Evolutionary conservation across 495 filamentous ascomycete genomes (phyloP).

Genomic region (Penicillium dipodomyicola): DNA sequence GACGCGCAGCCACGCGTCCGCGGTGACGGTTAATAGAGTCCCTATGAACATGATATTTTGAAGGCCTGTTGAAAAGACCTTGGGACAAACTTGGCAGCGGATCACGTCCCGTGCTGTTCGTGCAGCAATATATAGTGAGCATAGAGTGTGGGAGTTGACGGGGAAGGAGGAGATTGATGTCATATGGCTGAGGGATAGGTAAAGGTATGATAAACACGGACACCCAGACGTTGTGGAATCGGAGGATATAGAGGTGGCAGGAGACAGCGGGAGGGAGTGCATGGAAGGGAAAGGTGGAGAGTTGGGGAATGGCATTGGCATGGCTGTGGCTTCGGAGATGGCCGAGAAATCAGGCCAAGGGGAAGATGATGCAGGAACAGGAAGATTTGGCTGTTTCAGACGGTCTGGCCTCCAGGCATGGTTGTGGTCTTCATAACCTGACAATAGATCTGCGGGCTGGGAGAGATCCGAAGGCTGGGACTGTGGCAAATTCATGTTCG

Average conservation of each 20-base stretch:
- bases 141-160: constrained; percentile 48
- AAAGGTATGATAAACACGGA: constrained; percentile 46
- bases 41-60: constrained; percentile 69
- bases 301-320: constrained; percentile 32
- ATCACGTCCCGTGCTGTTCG: constrained; percentile 56
- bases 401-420: constrained; percentile 31
- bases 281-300: constrained; percentile 27
- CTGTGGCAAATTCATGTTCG: constrained; percentile 8
- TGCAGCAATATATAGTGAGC: constrained; percentile 56
- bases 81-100: constrained; percentile 57
- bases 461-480: constrained; percentile 23
- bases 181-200: constrained; percentile 46
- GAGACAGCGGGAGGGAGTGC: constrained; percentile 28
- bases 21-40: constrained; percentile 60
- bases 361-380: constrained; percentile 32
- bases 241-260: constrained; percentile 24
- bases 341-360: constrained; percentile 49
- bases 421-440: constrained; percentile 30
- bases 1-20: constrained; percentile 53
- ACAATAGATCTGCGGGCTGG: constrained; percentile 22
- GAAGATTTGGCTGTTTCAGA: constrained; percentile 23
- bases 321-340: constrained; percentile 38
- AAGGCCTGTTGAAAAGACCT: constrained; percentile 43
- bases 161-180: constrained; percentile 44
- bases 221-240: constrained; percentile 31